Percentiles rank a stretch among this genome's conserved stretches.
Evolutionary conservation across 805 yeast genomes (phyloP).

Genomic region (Metschnikowia lochheadii): DNA sequence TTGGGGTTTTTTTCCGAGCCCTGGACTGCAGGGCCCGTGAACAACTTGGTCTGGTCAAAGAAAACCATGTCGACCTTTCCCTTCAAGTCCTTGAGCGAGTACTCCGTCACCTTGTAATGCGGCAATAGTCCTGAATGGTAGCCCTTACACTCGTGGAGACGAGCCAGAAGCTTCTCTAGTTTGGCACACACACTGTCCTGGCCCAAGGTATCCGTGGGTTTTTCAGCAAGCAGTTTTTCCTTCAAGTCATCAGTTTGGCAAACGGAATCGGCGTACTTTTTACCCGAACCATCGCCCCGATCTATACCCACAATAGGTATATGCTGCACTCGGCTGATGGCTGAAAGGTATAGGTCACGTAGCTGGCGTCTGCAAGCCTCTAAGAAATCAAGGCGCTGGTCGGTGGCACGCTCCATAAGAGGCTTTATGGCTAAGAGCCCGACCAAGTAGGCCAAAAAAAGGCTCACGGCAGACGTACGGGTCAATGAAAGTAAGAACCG

Average conservation of each 20-base stretch:
- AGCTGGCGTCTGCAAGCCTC: constrained; percentile 30
- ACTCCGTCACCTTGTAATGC: constrained; percentile 28
- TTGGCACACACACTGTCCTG: constrained; percentile 23
- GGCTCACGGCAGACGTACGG: constrained; percentile 30
- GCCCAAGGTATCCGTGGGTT: constrained; percentile 23
- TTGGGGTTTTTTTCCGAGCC: not conserved
- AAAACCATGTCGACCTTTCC: constrained; percentile 32
- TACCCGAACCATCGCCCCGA: constrained; percentile 24
- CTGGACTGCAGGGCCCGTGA: constrained; percentile 16
- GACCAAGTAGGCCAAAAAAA: constrained; percentile 28
- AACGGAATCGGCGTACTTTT: constrained; percentile 34
- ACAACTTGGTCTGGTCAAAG: constrained; percentile 31
- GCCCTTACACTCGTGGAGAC: constrained; percentile 24
- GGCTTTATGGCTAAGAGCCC: constrained; percentile 35
- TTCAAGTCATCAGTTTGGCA: constrained; percentile 33
- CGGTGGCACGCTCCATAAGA: constrained; percentile 26
- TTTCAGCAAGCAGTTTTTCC: constrained; percentile 16
- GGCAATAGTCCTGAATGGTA: constrained; percentile 29
- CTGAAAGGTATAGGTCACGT: constrained; percentile 33
- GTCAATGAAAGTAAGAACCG: constrained; percentile 29
- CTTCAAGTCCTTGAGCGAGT: constrained; percentile 32
- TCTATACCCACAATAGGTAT: constrained; percentile 40
- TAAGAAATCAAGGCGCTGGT: constrained; percentile 31
- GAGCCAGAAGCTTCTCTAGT: constrained; percentile 20
- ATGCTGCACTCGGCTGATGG: constrained; percentile 31